A percentile compares a stretch with the other conserved stretches of the same genome.
These are phyloP conservation scores for Hypoxylon sp. DNA, from an alignment of 2,329 filamentous ascomycete species.

Conservation along the genomic window DNA sequence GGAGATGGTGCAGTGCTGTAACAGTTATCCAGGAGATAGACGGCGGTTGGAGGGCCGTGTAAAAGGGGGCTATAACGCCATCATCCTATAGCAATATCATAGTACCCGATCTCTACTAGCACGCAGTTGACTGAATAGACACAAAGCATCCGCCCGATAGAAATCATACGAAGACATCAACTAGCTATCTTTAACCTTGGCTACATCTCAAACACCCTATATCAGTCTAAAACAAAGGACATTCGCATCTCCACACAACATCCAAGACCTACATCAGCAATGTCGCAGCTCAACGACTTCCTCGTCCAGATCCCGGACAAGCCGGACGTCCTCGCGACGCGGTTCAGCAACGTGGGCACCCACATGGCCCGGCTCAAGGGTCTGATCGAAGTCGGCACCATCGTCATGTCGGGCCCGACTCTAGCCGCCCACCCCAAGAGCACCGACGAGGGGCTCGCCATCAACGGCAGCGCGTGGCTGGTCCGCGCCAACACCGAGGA, in stretches of 20 bases:
- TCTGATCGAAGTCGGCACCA: constrained; percentile 33
- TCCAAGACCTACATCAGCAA: constrained; percentile 6
- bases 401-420: constrained; percentile 41
- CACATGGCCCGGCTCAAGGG: constrained; percentile 39
- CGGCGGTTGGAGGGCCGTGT: neutral
- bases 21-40: neutral
- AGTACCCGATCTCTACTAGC: constrained; percentile 7
- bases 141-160: neutral
- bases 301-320: constrained; percentile 41
- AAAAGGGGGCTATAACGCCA: constrained; percentile 4
- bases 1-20: neutral
- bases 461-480: constrained; percentile 41
- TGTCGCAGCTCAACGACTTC: constrained; percentile 41
- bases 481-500: constrained; percentile 34
- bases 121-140: neutral
- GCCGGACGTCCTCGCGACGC: constrained; percentile 27
- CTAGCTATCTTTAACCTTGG: neutral
- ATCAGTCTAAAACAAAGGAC: too few species aligned
- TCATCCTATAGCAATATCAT: neutral
- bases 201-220: too few species aligned
- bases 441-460: constrained; percentile 21
- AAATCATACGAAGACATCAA: neutral
- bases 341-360: constrained; percentile 31
- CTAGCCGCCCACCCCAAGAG: constrained; percentile 32
- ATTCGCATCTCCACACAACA: constrained; percentile 2